phyloP scores from a whole-genome alignment of 2,329 filamentous ascomycete species.

The Penicillium carneum region DNA sequence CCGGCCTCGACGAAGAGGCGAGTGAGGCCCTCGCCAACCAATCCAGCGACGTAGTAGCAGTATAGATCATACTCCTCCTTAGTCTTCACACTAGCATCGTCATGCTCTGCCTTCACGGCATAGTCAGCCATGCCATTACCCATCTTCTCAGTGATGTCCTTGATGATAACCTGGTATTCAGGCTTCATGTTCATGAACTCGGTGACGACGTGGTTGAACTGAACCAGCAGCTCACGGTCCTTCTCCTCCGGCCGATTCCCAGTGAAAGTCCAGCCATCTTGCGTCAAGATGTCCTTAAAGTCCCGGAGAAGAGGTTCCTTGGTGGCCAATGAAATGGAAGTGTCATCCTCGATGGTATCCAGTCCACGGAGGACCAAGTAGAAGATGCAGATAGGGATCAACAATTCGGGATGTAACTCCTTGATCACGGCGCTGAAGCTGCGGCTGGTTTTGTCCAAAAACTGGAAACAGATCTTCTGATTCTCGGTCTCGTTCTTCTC shows the following conservation, averaged over 20 bases:
- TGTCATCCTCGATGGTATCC: slow-evolving; percentile 99
- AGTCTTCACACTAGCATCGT: slow-evolving; percentile 79
- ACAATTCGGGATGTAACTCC: slow-evolving; percentile 91
- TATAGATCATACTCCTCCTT: slow-evolving; percentile 92
- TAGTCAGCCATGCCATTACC: slow-evolving; percentile 99
- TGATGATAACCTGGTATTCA: slow-evolving; percentile 83
- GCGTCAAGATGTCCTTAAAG: slow-evolving; percentile 79
- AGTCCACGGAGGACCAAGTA: slow-evolving; percentile 90
- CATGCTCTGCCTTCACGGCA: slow-evolving; percentile 80
- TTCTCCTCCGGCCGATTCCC: slow-evolving; percentile 91
- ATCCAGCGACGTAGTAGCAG: slow-evolving; percentile 96
- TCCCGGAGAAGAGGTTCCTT: slow-evolving; percentile 87
- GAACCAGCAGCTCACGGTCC: slow-evolving; percentile 86
- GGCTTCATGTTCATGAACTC: slow-evolving; percentile 90
- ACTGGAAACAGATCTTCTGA: slow-evolving; percentile 82
- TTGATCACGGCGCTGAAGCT: slow-evolving; percentile 93
- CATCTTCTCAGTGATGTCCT: slow-evolving; percentile 93
- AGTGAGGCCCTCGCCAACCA: slow-evolving; percentile 94
- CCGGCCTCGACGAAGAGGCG: slow-evolving; percentile 85
- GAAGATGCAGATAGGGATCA: slow-evolving; percentile 88
- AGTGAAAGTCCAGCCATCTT: slow-evolving; percentile 88
- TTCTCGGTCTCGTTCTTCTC: slow-evolving; percentile 75
- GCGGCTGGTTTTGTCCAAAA: slow-evolving; percentile 85
- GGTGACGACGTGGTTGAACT: slow-evolving; percentile 84
- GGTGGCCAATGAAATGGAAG: slow-evolving; percentile 79